phyloP scores from a whole-genome alignment of 23 red algal genomes.

The Gracilaria gracilis region DNA sequence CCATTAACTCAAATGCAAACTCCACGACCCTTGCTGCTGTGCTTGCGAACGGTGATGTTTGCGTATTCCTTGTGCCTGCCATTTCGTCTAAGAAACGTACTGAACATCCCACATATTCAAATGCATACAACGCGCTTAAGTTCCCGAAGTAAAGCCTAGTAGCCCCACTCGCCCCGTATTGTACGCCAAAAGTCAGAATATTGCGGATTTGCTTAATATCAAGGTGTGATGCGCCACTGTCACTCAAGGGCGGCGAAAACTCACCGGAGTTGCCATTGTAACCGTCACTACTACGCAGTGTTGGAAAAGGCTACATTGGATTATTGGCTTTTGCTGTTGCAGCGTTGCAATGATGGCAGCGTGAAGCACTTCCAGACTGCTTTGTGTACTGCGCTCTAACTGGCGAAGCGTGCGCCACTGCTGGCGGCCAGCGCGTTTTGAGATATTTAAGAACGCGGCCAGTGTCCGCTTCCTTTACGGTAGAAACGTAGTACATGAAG shows the following conservation, averaged over 20 bases:
- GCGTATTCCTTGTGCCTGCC: conserved; percentile 55
- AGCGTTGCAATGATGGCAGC: no score
- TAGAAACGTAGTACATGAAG: no score
- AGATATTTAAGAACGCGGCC: no score
- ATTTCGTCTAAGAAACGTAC: background rate
- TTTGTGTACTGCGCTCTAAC: no score
- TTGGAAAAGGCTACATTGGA: no score
- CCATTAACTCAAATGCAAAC: conserved; percentile 58
- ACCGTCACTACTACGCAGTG: conserved; percentile 48
- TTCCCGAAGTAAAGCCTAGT: background rate
- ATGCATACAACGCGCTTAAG: conserved; percentile 3
- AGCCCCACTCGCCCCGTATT: conserved; percentile 4
- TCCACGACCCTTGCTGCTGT: conserved; percentile 47
- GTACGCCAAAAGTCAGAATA: conserved; percentile 41
- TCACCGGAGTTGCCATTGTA: conserved; percentile 56
- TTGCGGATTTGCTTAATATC: conserved; percentile 34
- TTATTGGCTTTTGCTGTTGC: no score
- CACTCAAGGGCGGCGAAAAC: conserved; percentile 43
- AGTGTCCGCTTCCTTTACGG: no score
- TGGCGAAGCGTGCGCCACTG: no score
- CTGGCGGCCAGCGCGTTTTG: no score
- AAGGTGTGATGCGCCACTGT: conserved; percentile 63
- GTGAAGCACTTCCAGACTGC: no score
- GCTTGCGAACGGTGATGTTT: conserved; percentile 57
- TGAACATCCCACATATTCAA: background rate